Percentiles rank a stretch among this genome's conserved stretches.
Conservation (phyloP, 2,329 filamentous ascomycete species). For the Sporothrix inflata region DNA sequence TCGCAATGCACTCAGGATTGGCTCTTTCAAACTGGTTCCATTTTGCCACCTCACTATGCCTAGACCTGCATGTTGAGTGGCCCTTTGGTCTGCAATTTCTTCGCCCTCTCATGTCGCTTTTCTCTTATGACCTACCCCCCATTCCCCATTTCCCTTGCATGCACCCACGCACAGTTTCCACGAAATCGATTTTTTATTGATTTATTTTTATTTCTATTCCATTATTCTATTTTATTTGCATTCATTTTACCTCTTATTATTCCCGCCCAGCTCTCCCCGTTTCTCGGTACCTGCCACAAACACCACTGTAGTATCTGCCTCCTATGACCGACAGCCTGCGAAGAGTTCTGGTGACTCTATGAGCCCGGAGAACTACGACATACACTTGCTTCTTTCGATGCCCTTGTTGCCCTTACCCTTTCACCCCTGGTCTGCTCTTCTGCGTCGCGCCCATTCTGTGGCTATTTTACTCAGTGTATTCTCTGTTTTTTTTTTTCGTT, state of each 20-base stretch:
- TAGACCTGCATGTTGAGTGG: constrained; percentile 45
- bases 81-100: constrained; percentile 22
- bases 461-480: background rate
- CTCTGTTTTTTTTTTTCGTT: background rate
- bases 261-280: constrained; percentile 13
- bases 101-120: constrained; percentile 18
- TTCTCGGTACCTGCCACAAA: constrained; percentile 22
- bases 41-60: constrained; percentile 52
- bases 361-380: background rate
- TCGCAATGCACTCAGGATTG: constrained; percentile 45
- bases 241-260: constrained; percentile 19
- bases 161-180: constrained; percentile 18
- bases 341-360: background rate
- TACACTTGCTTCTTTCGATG: background rate
- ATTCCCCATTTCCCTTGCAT: constrained; percentile 26
- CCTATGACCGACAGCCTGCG: background rate
- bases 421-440: background rate
- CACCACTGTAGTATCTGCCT: constrained; percentile 1
- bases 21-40: constrained; percentile 44
- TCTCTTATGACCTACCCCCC: constrained; percentile 25
- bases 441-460: background rate
- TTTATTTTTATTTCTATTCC: constrained; percentile 10
- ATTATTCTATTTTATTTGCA: constrained; percentile 26
- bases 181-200: constrained; percentile 20
- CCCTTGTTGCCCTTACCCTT: constrained; percentile 17